Evolutionary conservation across 768 basidiomycete genomes (phyloP).

Genomic region (Suillus subluteus): DNA sequence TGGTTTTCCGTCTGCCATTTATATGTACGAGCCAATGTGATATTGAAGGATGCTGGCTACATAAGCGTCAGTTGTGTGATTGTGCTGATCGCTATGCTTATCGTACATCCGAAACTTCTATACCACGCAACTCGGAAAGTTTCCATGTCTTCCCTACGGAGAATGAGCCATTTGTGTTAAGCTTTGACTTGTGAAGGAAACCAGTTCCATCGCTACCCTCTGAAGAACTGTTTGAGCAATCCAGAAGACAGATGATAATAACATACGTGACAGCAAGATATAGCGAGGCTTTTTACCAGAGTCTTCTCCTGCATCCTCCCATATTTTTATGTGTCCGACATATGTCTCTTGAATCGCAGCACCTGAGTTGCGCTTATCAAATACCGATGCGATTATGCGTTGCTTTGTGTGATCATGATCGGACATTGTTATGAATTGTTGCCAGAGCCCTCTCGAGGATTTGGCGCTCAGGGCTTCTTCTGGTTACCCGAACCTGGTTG

Average conservation of each 20-base stretch:
- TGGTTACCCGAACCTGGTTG: background rate
- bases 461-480: background rate
- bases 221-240: constrained; percentile 29
- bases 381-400: constrained; percentile 83
- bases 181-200: constrained; percentile 94
- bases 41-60: constrained; percentile 70
- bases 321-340: constrained; percentile 89
- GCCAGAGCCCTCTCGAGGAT: background rate
- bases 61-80: constrained; percentile 20
- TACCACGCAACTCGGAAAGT: constrained; percentile 74
- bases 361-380: constrained; percentile 68
- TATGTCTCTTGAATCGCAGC: constrained; percentile 77
- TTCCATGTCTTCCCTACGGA: constrained; percentile 98
- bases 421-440: constrained; percentile 30
- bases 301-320: constrained; percentile 82
- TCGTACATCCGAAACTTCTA: constrained; percentile 78
- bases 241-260: background rate
- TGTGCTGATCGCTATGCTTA: constrained; percentile 16
- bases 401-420: constrained; percentile 57
- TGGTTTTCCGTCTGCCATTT: constrained; percentile 84
- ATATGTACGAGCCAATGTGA: constrained; percentile 90
- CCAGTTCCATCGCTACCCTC: constrained; percentile 65
- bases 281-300: constrained; percentile 85
- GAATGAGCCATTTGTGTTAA: constrained; percentile 92
- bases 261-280: constrained; percentile 88